Base-by-base conservation (phyloP, 106 monocot genomes). In the Apostasia shenzhenica region DNA sequence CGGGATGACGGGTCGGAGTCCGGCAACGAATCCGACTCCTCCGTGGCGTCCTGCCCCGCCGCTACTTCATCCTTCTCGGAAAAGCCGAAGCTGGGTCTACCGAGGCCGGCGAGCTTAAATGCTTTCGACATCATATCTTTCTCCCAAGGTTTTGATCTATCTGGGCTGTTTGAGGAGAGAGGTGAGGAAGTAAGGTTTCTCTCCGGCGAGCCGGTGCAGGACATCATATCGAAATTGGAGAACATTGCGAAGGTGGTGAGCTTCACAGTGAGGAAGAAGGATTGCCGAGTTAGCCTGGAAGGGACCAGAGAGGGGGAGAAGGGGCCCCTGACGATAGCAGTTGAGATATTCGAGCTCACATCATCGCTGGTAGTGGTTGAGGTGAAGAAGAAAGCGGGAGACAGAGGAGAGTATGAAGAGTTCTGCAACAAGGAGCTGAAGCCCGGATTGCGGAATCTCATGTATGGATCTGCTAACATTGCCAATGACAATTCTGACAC, bases 271-370 rank as follows among this genome's bases (percentile, higher is more conserved):
- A 69, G 82, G 73, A 82, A 74, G 59, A 82, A 74, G 70, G 82
- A 74, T 59, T 82, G 82, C 57, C 60, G 69, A 70, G 69, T 82
- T 39, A 78, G 77, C 52, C 41, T 82, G 73, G 82, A 82, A 52
- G 82, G 82, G 11, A 81, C 71, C 0, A 75, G 67, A 59, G 80
- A 81, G 57, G 75, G 80, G 39, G 82, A 70, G 73, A 82, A 78
- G 53, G 82, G 82, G 44, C 77, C 73, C 5, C 39, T 82, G 51
- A 77, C 77, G 5, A 82, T 82, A 2, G 82, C 51, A 2, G 82
- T 59, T 1, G 82, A 82, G 73, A 82, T 82, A 38, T 82, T 77
- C 47, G 68, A 82, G 62, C 57, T 78, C 1, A 82, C 82, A 3
- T 74, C 74, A 0, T 67, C 74, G 2, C 10, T 82, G 41, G 73